phyloP scores from a whole-genome alignment of 169 alveolate species.

The Plasmodium blacklocki region DNA sequence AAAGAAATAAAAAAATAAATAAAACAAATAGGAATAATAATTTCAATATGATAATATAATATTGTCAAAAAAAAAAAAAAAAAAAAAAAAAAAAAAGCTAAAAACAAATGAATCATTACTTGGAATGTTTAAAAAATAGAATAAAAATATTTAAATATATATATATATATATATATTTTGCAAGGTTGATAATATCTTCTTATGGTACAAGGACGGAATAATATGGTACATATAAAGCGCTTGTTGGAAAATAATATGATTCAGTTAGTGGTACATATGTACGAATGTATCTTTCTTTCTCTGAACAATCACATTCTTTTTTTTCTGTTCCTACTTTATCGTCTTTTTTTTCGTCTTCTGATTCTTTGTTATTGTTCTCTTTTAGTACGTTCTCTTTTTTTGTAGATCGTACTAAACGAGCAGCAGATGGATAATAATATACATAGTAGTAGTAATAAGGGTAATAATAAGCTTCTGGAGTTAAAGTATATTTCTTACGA shows the following conservation, averaged over 20 bases:
- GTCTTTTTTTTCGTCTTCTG: slow-evolving; percentile 3
- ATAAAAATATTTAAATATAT: too few relatives aligned
- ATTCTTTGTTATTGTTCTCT: slow-evolving; percentile 27
- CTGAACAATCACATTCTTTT: slow-evolving; percentile 40
- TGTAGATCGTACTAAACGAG: background rate
- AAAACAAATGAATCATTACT: too few relatives aligned
- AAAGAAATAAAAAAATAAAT: too few relatives aligned
- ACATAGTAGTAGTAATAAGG: slow-evolving; percentile 48
- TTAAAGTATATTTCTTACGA: slow-evolving; percentile 33
- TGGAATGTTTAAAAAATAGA: too few relatives aligned
- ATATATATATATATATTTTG: too few relatives aligned
- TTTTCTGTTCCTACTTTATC: slow-evolving; percentile 21
- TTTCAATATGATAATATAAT: too few relatives aligned
- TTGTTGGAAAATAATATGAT: slow-evolving; percentile 22
- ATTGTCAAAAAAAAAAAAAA: too few relatives aligned
- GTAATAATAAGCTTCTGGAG: slow-evolving; percentile 36
- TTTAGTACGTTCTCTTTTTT: slow-evolving; percentile 9
- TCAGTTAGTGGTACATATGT: slow-evolving; percentile 28
- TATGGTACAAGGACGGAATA: slow-evolving; percentile 17
- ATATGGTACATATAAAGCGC: slow-evolving; percentile 28
- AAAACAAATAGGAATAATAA: too few relatives aligned
- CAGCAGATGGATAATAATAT: slow-evolving; percentile 22
- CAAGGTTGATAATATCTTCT: too few relatives aligned
- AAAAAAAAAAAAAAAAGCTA: too few relatives aligned
- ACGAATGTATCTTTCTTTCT: slow-evolving; percentile 10